Conservation (phyloP, 805 yeast genomes). For the Metschnikowia cubensis region DNA sequence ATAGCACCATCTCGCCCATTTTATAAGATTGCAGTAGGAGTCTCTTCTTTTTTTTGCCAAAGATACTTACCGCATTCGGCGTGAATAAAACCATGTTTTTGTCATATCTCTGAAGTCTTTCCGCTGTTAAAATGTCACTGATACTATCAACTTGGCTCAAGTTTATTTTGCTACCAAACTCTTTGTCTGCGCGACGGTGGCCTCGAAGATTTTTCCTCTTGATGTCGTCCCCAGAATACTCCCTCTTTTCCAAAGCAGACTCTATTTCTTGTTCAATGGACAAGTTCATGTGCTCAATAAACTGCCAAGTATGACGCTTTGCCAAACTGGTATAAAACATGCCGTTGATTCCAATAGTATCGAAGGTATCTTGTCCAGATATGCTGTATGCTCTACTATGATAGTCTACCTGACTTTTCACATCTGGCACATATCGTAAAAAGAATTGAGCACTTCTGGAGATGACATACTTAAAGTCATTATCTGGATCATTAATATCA, state of each 20-base stretch:
- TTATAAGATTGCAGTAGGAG: conserved; percentile 30
- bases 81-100: conserved; percentile 10
- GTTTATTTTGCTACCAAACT: conserved; percentile 6
- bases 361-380: conserved; percentile 26
- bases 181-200: neutral
- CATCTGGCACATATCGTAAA: conserved; percentile 38
- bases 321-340: conserved; percentile 25
- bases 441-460: conserved; percentile 35
- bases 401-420: conserved; percentile 25
- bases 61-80: conserved; percentile 20
- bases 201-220: conserved; percentile 31
- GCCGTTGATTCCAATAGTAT: conserved; percentile 33
- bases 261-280: conserved; percentile 37
- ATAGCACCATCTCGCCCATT: conserved; percentile 33
- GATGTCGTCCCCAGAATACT: conserved; percentile 25
- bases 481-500: conserved; percentile 37
- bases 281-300: conserved; percentile 25
- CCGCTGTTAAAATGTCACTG: conserved; percentile 27
- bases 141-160: conserved; percentile 12
- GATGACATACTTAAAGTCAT: conserved; percentile 31
- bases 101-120: neutral
- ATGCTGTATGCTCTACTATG: conserved; percentile 24
- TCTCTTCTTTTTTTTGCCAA: conserved; percentile 36
- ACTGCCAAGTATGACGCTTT: conserved; percentile 31
- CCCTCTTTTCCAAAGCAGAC: conserved; percentile 25